Evolutionary conservation across 2,329 filamentous ascomycete species (phyloP), one percentile per base, ranked within the genome.

Genomic region (Fusarium temperatum): DNA sequence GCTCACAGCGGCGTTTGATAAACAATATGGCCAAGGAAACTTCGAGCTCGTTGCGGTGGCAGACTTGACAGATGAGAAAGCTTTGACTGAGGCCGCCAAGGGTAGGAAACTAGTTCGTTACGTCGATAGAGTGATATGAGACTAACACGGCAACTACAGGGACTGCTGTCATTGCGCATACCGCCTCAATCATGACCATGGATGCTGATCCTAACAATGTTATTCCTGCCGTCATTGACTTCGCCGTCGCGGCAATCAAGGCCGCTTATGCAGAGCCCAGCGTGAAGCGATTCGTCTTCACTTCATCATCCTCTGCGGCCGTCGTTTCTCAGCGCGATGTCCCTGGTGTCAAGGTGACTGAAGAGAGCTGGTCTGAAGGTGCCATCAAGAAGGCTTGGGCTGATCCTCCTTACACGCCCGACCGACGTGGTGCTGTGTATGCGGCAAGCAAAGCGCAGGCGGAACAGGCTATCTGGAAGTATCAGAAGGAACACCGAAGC

Each of bases 401-500:
- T 20, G 80, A 80, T 6, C 81, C 80, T 7, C 82, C 81, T 2
- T 84, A 83, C 38, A 74, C 71, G 0, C 59, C 77, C 0, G 78
- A 80, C 4, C 75, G 80, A n/a, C 61, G 68, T 1, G 72, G 59
- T 5, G 15, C 63, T 13, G 80, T 82, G 2, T 86, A 86, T 56
- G 71, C 70, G 0, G 83, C 84, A 0, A 84, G 82, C 63, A 86
- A 86, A 64, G 72, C 75, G 0, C 75, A 81, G 59, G 77, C 77
- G 0, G 84, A 86, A 56, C 76, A 80, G 61, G 81, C 77, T 4
- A 41, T 81, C 8, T 85, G 84, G 84, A 80, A 82, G 28, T 85
- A 80, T 15, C 51, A 75, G 8, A 30, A 72, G 14, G 70, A 78
- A 15, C 74, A 76, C 14, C 63, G 26, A 1, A 53, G 39, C 6